phyloP scores from a whole-genome alignment of 306 rosid species.

The Sechiopsis laciniata region DNA sequence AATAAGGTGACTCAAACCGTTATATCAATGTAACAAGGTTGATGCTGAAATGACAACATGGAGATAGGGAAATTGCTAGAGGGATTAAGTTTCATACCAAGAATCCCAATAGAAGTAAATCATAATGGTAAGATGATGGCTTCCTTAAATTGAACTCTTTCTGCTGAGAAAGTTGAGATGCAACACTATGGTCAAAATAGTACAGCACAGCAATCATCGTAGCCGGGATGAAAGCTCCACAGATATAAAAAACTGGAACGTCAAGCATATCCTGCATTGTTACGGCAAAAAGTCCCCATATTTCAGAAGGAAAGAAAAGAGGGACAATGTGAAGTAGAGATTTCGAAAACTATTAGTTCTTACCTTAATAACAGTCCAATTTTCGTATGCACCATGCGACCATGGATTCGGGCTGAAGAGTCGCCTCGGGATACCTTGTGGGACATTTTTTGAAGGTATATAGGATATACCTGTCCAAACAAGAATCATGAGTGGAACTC shows the following conservation, averaged over 20 bases:
- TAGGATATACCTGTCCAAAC: conserved; percentile 90
- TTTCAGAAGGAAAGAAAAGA: background rate
- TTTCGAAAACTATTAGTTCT: conserved; percentile 21
- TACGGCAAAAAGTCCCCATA: background rate
- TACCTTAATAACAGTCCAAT: conserved; percentile 94
- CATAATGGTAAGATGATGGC: conserved; percentile 91
- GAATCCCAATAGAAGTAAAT: conserved; percentile 80
- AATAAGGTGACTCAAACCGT: background rate
- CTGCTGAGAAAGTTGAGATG: conserved; percentile 97
- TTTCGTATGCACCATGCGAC: conserved; percentile 96
- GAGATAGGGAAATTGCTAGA: background rate
- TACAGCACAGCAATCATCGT: conserved; percentile 96
- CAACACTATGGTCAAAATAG: conserved; percentile 96
- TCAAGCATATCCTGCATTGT: conserved; percentile 66
- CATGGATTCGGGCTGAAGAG: conserved; percentile 97
- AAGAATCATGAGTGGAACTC: conserved; percentile 92
- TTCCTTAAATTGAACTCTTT: conserved; percentile 92
- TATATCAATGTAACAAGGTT: background rate
- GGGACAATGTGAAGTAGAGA: background rate
- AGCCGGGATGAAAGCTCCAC: conserved; percentile 96
- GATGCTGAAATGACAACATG: background rate
- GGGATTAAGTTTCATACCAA: conserved; percentile 43
- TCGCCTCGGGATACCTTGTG: conserved; percentile 83
- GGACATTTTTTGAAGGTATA: conserved; percentile 66
- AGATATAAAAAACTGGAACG: conserved; percentile 74